Conservation (phyloP, 257 asterid species). For the Solanum microdontum region DNA sequence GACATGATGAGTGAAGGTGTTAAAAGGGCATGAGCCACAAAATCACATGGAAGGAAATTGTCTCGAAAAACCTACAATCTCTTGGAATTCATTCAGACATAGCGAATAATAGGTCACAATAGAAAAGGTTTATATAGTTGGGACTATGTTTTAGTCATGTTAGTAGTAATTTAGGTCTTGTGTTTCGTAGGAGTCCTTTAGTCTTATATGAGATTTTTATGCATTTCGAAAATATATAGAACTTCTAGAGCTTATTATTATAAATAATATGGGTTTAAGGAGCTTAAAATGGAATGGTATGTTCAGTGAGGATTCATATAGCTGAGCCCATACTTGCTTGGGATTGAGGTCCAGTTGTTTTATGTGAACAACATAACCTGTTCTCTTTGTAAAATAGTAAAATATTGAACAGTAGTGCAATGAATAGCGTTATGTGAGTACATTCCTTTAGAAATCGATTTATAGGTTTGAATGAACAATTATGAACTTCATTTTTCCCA, state of each 20-base stretch:
- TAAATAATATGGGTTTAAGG: not conserved
- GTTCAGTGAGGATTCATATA: not conserved
- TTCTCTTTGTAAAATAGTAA: not conserved
- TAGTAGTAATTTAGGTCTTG: not conserved
- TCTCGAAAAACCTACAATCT: not conserved
- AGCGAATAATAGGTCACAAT: not conserved
- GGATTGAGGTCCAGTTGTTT: not conserved
- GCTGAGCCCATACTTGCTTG: not conserved
- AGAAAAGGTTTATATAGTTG: not conserved
- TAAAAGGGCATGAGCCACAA: not conserved
- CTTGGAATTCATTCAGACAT: not conserved
- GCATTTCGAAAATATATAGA: not conserved
- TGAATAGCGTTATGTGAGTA: not conserved
- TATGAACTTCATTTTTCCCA: conserved; percentile 3
- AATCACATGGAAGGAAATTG: not conserved
- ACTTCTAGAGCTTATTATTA: not conserved
- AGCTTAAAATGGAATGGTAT: not conserved
- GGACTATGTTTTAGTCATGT: not conserved
- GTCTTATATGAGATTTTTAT: not conserved
- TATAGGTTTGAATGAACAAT: not conserved
- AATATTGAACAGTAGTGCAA: not conserved
- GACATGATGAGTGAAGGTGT: not conserved
- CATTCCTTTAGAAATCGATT: not conserved
- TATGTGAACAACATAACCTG: not conserved
- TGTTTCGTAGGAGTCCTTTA: not conserved